Conservation (phyloP, 2,329 filamentous ascomycete genomes). For the Aspergillus tamarii region DNA sequence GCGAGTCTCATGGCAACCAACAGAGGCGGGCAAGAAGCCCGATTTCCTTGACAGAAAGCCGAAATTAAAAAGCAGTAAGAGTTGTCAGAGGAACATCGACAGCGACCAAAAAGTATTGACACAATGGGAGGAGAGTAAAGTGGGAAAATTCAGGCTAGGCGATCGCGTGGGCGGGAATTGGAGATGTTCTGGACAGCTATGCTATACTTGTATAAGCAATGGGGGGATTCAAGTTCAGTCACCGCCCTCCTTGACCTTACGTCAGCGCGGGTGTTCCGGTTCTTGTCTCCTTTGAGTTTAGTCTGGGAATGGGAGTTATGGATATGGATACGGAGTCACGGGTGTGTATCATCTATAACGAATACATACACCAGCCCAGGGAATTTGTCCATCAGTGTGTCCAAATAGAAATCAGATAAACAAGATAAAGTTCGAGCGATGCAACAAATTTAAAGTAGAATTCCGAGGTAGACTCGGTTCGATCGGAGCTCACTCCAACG, state of each 20-base stretch:
- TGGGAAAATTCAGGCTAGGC: background rate
- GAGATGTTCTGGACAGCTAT: conserved; percentile 32
- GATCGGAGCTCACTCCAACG: background rate
- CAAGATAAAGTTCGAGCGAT: background rate
- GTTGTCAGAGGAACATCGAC: conserved; percentile 25
- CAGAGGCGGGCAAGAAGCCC: conserved; percentile 25
- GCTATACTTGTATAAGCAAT: conserved; percentile 4
- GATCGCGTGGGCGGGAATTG: conserved; percentile 5
- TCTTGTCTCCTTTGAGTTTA: background rate
- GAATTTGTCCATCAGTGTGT: background rate
- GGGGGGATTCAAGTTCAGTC: background rate
- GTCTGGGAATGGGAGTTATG: too few relatives aligned
- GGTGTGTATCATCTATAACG: background rate
- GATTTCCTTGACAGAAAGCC: conserved; percentile 33
- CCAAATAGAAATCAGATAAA: background rate
- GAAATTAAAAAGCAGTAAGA: background rate
- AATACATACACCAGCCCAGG: background rate
- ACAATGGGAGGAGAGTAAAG: conserved; percentile 3
- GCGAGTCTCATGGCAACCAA: conserved; percentile 51
- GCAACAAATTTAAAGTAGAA: background rate
- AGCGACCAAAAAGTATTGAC: conserved; percentile 5
- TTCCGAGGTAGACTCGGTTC: background rate
- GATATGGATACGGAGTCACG: background rate
- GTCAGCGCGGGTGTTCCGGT: conserved; percentile 22
- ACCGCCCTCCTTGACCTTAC: conserved; percentile 17